Percentiles rank a stretch among this genome's conserved stretches.
These are phyloP conservation scores for Mycena crocata DNA, from an alignment of 768 basidiomycete species.

Conservation along the genomic window DNA sequence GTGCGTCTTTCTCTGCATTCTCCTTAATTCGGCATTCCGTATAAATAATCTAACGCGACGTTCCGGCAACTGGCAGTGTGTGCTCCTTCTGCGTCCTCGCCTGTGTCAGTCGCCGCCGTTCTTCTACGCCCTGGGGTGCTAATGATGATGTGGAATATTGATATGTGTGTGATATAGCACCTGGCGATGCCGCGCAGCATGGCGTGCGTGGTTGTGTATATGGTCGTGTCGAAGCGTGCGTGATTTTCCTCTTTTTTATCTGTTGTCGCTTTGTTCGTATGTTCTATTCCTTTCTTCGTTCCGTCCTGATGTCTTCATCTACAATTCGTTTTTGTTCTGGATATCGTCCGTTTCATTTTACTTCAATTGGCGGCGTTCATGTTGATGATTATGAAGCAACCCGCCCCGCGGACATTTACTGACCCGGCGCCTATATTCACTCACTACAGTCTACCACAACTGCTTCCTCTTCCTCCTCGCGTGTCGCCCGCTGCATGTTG, in stretches of 20 bases:
- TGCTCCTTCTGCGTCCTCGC: slow-evolving; percentile 16
- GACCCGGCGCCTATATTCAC: too few relatives aligned
- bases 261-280: not conserved
- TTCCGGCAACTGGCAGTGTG: not conserved
- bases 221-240: slow-evolving; percentile 21
- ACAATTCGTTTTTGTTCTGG: too few relatives aligned
- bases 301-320: too few relatives aligned
- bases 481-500: too few relatives aligned
- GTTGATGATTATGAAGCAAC: too few relatives aligned
- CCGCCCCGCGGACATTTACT: too few relatives aligned
- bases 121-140: too few relatives aligned
- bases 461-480: slow-evolving; percentile 21
- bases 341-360: too few relatives aligned
- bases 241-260: not conserved
- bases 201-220: slow-evolving; percentile 20
- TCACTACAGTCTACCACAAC: slow-evolving; percentile 25
- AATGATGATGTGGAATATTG: too few relatives aligned
- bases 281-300: too few relatives aligned
- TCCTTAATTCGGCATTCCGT: not conserved
- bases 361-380: too few relatives aligned
- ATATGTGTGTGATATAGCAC: slow-evolving; percentile 1
- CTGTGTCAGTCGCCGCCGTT: slow-evolving; percentile 3
- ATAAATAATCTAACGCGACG: too few relatives aligned
- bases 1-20: not conserved
- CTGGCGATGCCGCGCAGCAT: slow-evolving; percentile 25